Evolutionary conservation across 768 basidiomycete genomes (phyloP), one percentile per base, ranked within the genome.

Genomic region (Tricholoma terreum): DNA sequence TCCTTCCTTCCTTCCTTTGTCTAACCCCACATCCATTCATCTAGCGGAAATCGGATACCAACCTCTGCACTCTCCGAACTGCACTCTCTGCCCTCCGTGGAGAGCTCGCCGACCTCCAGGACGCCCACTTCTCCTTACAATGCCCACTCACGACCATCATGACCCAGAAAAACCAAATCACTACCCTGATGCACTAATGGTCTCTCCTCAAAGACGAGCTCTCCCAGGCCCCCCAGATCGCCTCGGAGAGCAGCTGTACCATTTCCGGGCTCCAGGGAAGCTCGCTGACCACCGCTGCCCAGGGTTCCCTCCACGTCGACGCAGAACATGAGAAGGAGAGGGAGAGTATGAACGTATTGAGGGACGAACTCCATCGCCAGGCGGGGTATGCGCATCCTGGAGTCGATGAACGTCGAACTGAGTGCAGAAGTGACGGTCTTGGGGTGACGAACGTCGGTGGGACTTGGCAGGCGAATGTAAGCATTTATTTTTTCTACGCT

Each of bases 391-490:
- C n/a, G n/a, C n/a, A n/a, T n/a, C n/a, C n/a, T n/a, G n/a, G n/a
- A n/a, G n/a, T n/a, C n/a, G n/a, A n/a, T n/a, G n/a, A n/a, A n/a
- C n/a, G n/a, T n/a, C n/a, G n/a, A n/a, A n/a, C n/a, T n/a, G n/a
- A n/a, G n/a, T n/a, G n/a, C n/a, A n/a, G n/a, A n/a, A n/a, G n/a
- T n/a, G n/a, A n/a, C n/a, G n/a, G n/a, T n/a, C n/a, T 56, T 80
- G 78, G 53, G 86, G 86, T 84, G 53, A 87, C 86, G 84, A 69
- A 65, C 0, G 72, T 91, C n/a, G n/a, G n/a, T n/a, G n/a, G n/a
- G n/a, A n/a, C n/a, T n/a, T n/a, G n/a, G n/a, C n/a, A n/a, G n/a
- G n/a, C n/a, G n/a, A n/a, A n/a, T n/a, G n/a, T n/a, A n/a, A n/a
- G n/a, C n/a, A n/a, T n/a, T n/a, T n/a, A n/a, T n/a, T n/a, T n/a